These are phyloP conservation scores for Pugionium dolabratum DNA, from an alignment of 345 rosid genomes.

Conservation along the genomic window DNA sequence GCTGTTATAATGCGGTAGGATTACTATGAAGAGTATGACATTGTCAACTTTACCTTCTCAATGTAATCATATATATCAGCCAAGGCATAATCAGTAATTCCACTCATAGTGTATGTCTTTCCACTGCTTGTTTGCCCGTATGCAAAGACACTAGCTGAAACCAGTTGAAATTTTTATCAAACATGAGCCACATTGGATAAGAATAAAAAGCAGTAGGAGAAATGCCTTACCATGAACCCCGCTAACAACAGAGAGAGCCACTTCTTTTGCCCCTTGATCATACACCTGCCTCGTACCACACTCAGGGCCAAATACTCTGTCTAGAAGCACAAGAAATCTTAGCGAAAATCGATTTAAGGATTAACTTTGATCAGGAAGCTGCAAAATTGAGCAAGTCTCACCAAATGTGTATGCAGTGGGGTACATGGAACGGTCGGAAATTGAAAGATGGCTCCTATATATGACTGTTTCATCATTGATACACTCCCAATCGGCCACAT, in stretches of 20 bases:
- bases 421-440: conserved; percentile 87
- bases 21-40: background rate
- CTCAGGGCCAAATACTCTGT: conserved; percentile 76
- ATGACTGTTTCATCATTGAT: conserved; percentile 67
- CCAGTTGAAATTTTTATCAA: conserved; percentile 23
- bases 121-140: conserved; percentile 81
- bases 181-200: conserved; percentile 5
- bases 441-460: conserved; percentile 68
- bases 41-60: conserved; percentile 51
- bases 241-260: conserved; percentile 79
- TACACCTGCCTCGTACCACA: conserved; percentile 72
- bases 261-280: conserved; percentile 77
- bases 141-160: conserved; percentile 90
- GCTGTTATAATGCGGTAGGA: conserved; percentile 8
- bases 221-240: conserved; percentile 64
- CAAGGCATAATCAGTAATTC: conserved; percentile 72
- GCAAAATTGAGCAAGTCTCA: conserved; percentile 42
- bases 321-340: conserved; percentile 46
- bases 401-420: conserved; percentile 89
- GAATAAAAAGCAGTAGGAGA: conserved; percentile 45
- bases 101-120: conserved; percentile 77
- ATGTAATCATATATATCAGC: conserved; percentile 81
- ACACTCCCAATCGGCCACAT: conserved; percentile 92
- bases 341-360: conserved; percentile 24
- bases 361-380: conserved; percentile 20